phyloP scores from a whole-genome alignment of 352 stramenopile genomes.

The Phytopythium kandeliae region DNA sequence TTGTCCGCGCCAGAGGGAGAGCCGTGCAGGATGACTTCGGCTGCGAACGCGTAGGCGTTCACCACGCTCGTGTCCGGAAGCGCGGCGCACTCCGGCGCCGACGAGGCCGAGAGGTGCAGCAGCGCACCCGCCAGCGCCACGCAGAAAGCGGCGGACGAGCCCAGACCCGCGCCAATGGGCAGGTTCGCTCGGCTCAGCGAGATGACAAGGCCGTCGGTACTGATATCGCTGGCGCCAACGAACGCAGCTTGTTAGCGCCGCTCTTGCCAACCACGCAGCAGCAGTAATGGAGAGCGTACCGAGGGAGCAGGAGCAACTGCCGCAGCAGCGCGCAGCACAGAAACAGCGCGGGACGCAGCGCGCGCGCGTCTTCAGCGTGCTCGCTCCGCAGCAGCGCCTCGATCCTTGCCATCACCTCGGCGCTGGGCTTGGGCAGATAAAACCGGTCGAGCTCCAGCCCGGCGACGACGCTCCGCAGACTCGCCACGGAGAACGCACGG shows the following conservation, averaged over 20 bases:
- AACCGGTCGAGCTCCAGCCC: slow-evolving; percentile 28
- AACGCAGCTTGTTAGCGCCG: too few species aligned
- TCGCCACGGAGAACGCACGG: slow-evolving; percentile 24
- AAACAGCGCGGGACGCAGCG: slow-evolving; percentile 50
- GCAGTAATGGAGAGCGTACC: too few species aligned
- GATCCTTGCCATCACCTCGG: slow-evolving; percentile 39
- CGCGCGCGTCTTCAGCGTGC: slow-evolving; percentile 31
- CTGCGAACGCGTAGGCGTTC: slow-evolving; percentile 85
- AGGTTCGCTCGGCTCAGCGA: slow-evolving; percentile 45
- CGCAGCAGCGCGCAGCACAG: slow-evolving; percentile 54
- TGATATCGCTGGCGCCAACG: too few species aligned
- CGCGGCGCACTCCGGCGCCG: not conserved
- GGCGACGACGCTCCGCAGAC: slow-evolving; percentile 27
- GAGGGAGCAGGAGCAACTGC: slow-evolving; percentile 20
- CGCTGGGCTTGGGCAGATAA: slow-evolving; percentile 43
- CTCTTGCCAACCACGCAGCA: too few species aligned
- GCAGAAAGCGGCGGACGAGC: slow-evolving; percentile 87
- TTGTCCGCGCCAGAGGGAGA: slow-evolving; percentile 91
- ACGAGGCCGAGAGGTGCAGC: slow-evolving; percentile 18
- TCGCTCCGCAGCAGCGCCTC: slow-evolving; percentile 40
- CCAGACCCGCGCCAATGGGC: slow-evolving; percentile 87
- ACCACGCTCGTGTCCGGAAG: slow-evolving; percentile 37
- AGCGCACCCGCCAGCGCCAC: slow-evolving; percentile 76
- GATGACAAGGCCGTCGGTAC: slow-evolving; percentile 30
- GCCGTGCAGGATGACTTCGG: slow-evolving; percentile 88